Conservation (phyloP, 257 asterid genomes). For the Cordia subcordata region DNA sequence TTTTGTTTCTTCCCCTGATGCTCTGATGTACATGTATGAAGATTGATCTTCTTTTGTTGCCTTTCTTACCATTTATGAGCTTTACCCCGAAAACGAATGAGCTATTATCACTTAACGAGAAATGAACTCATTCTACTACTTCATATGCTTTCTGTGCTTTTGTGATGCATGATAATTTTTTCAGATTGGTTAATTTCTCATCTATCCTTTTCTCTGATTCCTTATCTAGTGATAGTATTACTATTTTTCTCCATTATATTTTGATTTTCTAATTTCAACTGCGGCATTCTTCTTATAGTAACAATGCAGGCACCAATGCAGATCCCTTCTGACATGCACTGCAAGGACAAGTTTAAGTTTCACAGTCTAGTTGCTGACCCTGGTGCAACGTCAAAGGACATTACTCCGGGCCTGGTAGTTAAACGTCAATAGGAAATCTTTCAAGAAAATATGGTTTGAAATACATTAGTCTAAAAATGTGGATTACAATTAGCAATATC, state of each 20-base stretch:
- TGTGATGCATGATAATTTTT: no score
- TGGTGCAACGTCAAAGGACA: constrained; percentile 41
- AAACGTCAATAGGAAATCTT: not conserved
- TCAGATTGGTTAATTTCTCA: no score
- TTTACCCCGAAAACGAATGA: no score
- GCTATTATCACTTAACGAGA: no score
- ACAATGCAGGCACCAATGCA: constrained; percentile 76
- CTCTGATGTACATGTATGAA: no score
- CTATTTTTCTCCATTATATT: not conserved
- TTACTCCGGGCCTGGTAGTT: constrained; percentile 64
- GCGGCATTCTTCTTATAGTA: constrained; percentile 26
- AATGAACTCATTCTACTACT: no score
- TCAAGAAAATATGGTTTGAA: not conserved
- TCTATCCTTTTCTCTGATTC: not conserved
- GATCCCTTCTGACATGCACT: constrained; percentile 72
- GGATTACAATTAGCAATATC: not conserved
- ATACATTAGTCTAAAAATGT: constrained; percentile 1
- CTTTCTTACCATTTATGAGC: no score
- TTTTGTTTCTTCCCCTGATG: no score
- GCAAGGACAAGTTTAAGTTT: constrained; percentile 87
- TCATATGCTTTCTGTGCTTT: no score
- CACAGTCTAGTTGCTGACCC: constrained; percentile 66
- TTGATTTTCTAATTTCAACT: constrained; percentile 7
- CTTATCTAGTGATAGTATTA: not conserved
- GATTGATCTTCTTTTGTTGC: no score